These are phyloP conservation scores for Phytophthora pisi DNA, from an alignment of 352 stramenopile species.

Conservation along the genomic window DNA sequence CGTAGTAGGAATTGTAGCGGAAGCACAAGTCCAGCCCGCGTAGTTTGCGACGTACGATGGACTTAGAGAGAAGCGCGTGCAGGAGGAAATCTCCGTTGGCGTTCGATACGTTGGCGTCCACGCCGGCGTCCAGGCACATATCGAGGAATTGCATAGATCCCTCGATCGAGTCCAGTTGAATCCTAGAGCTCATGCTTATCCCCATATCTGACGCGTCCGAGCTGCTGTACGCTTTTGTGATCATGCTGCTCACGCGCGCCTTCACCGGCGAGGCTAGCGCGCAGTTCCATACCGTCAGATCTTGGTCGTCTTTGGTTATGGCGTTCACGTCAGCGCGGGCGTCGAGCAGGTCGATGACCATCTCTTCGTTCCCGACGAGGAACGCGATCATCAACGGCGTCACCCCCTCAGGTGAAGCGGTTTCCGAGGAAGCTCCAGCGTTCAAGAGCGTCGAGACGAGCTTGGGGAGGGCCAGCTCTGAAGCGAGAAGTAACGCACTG, in stretches of 20 bases:
- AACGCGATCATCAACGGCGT: slow-evolving; percentile 72
- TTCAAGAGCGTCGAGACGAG: slow-evolving; percentile 45
- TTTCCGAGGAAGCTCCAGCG: slow-evolving; percentile 45
- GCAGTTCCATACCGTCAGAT: slow-evolving; percentile 68
- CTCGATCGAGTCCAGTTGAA: slow-evolving; percentile 44
- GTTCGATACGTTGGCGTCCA: slow-evolving; percentile 73
- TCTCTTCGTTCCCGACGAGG: slow-evolving; percentile 46
- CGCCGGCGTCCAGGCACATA: slow-evolving; percentile 36
- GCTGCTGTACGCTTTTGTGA: slow-evolving; percentile 18
- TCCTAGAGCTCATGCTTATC: slow-evolving; percentile 4
- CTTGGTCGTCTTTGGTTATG: slow-evolving; percentile 54
- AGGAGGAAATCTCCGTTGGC: slow-evolving; percentile 64
- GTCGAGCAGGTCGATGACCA: slow-evolving; percentile 37
- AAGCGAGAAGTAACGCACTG: slow-evolving; percentile 57
- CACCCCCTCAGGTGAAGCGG: slow-evolving; percentile 34
- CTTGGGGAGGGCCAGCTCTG: slow-evolving; percentile 43
- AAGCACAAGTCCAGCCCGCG: slow-evolving; percentile 67
- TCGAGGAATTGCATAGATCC: slow-evolving; percentile 41
- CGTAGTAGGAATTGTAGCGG: slow-evolving; percentile 52
- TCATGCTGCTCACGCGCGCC: slow-evolving; percentile 18
- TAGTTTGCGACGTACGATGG: slow-evolving; percentile 49
- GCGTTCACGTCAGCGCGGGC: slow-evolving; percentile 53
- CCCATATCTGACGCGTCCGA: neutral
- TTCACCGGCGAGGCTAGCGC: slow-evolving; percentile 43
- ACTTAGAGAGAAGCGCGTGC: slow-evolving; percentile 64